phyloP scores from a whole-genome alignment of 2,329 filamentous ascomycete genomes.

The Venturia asperata region DNA sequence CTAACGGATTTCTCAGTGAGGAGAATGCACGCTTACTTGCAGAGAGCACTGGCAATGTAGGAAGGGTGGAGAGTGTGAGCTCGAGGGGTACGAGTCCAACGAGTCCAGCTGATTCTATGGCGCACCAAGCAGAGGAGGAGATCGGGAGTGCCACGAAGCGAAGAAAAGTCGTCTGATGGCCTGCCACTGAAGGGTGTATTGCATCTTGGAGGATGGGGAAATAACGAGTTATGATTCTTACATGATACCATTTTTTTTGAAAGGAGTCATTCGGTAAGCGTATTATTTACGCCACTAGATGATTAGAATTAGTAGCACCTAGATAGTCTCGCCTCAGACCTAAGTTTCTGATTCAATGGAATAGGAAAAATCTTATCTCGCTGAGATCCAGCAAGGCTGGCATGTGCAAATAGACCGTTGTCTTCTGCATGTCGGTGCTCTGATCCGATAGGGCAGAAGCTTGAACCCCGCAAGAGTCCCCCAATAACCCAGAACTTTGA shows the following conservation, averaged over 20 bases:
- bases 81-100: slow-evolving; percentile 11
- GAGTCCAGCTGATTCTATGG: neutral
- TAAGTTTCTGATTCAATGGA: neutral
- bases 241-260: slow-evolving; percentile 4
- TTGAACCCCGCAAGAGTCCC: neutral
- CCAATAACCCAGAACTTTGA: neutral
- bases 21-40: slow-evolving; percentile 5
- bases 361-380: neutral
- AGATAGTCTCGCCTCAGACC: neutral
- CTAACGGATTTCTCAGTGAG: slow-evolving; percentile 7
- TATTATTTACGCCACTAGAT: neutral
- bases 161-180: slow-evolving; percentile 1
- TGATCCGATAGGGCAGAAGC: neutral
- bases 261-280: neutral
- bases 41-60: neutral
- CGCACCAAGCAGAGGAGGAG: neutral
- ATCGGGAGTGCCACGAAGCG: slow-evolving; percentile 9
- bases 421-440: neutral
- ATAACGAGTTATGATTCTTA: neutral
- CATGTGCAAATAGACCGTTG: neutral
- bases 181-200: neutral
- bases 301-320: neutral
- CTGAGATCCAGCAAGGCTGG: neutral
- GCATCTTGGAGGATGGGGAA: neutral
- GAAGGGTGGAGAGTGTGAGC: slow-evolving; percentile 16